phyloP scores from a whole-genome alignment of 176 grass and related monocot species.

The Chloris gayana region DNA sequence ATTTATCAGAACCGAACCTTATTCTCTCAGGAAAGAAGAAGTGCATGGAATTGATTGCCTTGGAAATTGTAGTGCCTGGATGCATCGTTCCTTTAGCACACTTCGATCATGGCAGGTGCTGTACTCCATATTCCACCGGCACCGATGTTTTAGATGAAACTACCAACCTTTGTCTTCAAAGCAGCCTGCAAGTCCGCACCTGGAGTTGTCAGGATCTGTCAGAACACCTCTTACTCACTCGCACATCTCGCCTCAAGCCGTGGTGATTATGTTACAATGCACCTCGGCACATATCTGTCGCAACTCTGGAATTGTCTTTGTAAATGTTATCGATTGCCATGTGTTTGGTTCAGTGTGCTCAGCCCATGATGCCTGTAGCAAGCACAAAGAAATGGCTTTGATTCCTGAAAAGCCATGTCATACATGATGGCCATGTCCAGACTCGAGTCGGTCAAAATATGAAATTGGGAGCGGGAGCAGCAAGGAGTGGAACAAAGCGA shows the following conservation, averaged over 20 bases:
- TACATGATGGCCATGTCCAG: slow-evolving; percentile 23
- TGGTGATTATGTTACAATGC: neutral
- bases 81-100: slow-evolving; percentile 48
- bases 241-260: neutral
- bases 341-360: slow-evolving; percentile 15
- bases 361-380: slow-evolving; percentile 27
- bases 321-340: slow-evolving; percentile 31
- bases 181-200: slow-evolving; percentile 46
- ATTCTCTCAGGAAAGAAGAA: neutral
- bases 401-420: slow-evolving; percentile 31
- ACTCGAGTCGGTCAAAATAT: slow-evolving; percentile 28
- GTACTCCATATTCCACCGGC: slow-evolving; percentile 6
- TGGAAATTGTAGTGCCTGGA: slow-evolving; percentile 61
- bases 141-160: slow-evolving; percentile 47
- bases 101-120: slow-evolving; percentile 28
- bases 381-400: slow-evolving; percentile 30
- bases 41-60: slow-evolving; percentile 27
- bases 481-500: slow-evolving; percentile 31
- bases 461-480: slow-evolving; percentile 31
- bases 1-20: neutral
- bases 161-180: slow-evolving; percentile 60
- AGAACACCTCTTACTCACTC: slow-evolving; percentile 4
- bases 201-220: slow-evolving; percentile 14
- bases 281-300: slow-evolving; percentile 22
- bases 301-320: slow-evolving; percentile 36